Base-by-base conservation (phyloP, 2,329 filamentous ascomycete species). In the Botrytis deweyae region DNA sequence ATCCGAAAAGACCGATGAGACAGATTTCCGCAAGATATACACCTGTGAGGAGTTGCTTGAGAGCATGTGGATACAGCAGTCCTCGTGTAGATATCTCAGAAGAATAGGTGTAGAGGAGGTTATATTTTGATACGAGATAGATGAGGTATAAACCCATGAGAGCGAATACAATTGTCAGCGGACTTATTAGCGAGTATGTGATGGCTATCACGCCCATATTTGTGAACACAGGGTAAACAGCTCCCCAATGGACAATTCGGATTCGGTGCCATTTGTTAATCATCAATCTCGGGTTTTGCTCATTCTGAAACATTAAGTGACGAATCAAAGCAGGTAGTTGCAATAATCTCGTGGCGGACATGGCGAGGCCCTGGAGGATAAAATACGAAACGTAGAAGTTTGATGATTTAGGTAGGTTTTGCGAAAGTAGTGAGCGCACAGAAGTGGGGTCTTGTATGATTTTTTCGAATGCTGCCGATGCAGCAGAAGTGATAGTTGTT, bases 301-400 rank as follows among this genome's bases (percentile, higher is more conserved):
- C 83, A 38, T 91, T 79, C 74, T 84, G 87, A 65, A 89, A 84
- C 3, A 91, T 79, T 67, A 88, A 84, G 78, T 87, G 88, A 7
- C 89, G 77, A 46, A 91, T 82, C 38, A 92, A 81, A 29, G 88
- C 88, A 20, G 82, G 84, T 58, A 91, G 85, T 76, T 90, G 88
- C 40, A 91, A 81, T 20, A 92, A 81, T 29, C 87, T 85, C 69
- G 87, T 86, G 2, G 89, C 85, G 52, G 88, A 88, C 79, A 90
- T 88, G 3, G 87, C 89, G 73, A 92, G 82, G 2, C 90, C 90
- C 79, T 92, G 90, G 2, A 92, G 83, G 55, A 92, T 86, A 75
- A 92, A 90, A 80, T 92, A 92, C 0, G 88, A 88, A 14, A 92
- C 85, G 79, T 92, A 92, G 79, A 92, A 92, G 78, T 91, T 92